Conservation (phyloP, 2,329 filamentous ascomycete species). For the Hawksworthiomyces lignivorus region DNA sequence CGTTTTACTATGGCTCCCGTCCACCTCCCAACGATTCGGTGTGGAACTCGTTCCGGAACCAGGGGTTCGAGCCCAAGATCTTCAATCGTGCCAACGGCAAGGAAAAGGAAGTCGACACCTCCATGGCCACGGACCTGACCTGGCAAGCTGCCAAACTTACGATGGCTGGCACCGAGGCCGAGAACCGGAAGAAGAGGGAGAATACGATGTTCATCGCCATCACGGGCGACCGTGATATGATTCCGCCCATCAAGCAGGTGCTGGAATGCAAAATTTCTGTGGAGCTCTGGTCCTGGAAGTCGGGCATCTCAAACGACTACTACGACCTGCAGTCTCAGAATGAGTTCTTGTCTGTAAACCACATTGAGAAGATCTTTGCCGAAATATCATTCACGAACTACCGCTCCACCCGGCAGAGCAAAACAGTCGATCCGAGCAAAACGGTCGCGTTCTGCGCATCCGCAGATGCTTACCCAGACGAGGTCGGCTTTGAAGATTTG, state of each 20-base stretch:
- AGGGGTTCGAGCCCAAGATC: conserved; percentile 15
- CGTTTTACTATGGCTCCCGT: conserved; percentile 20
- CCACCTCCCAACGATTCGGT: conserved; percentile 20
- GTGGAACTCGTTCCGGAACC: conserved; percentile 15
- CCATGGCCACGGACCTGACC: conserved; percentile 17
- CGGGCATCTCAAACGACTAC: conserved; percentile 17
- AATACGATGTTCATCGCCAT: conserved; percentile 17
- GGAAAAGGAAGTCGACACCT: conserved; percentile 22
- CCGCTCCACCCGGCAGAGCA: conserved; percentile 8
- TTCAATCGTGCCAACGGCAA: conserved; percentile 15
- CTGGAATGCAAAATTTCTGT: conserved; percentile 17
- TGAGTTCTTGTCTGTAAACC: conserved; percentile 7
- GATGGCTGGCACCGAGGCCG: conserved; percentile 3
- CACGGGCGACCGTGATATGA: conserved; percentile 21
- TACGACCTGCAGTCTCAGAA: conserved; percentile 4
- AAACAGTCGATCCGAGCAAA: not conserved
- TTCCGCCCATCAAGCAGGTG: conserved; percentile 15
- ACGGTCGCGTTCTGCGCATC: conserved; percentile 2
- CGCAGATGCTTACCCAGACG: not conserved
- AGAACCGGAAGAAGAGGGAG: conserved; percentile 1
- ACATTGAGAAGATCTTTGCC: conserved; percentile 10
- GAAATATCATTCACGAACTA: conserved; percentile 13
- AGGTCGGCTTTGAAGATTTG: not conserved
- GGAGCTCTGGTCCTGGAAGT: conserved; percentile 21
- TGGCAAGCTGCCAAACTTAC: conserved; percentile 12